Evolutionary conservation across 148 eudicot species (phyloP).

Genomic region (Rhododendron ferrugineum): DNA sequence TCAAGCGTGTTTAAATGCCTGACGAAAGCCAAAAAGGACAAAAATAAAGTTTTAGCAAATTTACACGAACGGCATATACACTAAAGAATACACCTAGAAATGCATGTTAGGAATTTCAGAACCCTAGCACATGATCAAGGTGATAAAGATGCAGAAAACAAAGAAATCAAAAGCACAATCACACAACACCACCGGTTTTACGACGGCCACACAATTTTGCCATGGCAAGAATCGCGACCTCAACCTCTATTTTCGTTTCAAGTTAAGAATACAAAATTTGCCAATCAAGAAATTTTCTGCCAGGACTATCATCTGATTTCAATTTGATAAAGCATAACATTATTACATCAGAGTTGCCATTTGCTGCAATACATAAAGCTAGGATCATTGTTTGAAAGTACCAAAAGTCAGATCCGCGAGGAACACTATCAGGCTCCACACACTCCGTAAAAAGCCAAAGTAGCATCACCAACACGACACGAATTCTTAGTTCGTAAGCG

Average conservation of each 20-base stretch:
- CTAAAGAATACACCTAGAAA: not conserved
- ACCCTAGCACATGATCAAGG: not conserved
- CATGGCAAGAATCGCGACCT: not conserved
- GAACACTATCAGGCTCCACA: not conserved
- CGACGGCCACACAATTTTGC: not conserved
- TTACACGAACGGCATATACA: not conserved
- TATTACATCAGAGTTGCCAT: not conserved
- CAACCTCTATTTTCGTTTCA: not conserved
- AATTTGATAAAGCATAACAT: not conserved
- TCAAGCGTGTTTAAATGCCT: conserved; percentile 86
- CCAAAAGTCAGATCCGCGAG: not conserved
- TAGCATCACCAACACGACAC: not conserved
- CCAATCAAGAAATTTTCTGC: not conserved
- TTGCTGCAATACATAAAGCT: not conserved
- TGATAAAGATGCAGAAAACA: not conserved
- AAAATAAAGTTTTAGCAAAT: not conserved
- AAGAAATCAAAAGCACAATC: not conserved
- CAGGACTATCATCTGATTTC: not conserved
- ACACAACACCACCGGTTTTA: not conserved
- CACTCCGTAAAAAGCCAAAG: not conserved
- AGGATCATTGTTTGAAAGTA: not conserved
- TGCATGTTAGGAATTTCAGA: not conserved
- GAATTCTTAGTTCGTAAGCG: not conserved
- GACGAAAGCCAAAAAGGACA: not conserved
- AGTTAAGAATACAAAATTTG: not conserved